Evolutionary conservation across 2,329 filamentous ascomycete genomes (phyloP).

Genomic region (Penicillium sp.): DNA sequence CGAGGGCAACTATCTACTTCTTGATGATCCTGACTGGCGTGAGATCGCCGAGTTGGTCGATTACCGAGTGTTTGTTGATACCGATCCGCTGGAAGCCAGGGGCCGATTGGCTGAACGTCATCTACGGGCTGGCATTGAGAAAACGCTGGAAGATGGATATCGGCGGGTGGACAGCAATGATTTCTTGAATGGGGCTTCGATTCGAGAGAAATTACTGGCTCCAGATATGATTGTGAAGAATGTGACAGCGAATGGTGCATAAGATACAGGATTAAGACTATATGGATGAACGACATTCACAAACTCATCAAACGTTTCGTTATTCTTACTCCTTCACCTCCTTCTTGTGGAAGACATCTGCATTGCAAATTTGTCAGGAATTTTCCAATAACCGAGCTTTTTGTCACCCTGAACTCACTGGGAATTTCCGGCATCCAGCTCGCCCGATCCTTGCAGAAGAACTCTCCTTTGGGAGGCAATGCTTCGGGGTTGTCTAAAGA

Average conservation of each 20-base stretch:
- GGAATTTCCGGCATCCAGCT: conserved; percentile 52
- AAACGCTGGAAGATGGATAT: conserved; percentile 34
- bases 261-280: neutral
- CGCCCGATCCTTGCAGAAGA: conserved; percentile 50
- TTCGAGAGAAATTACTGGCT: conserved; percentile 25
- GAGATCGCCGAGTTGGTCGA: conserved; percentile 38
- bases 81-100: conserved; percentile 37
- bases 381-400: neutral
- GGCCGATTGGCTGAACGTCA: conserved; percentile 42
- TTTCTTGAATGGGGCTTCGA: conserved; percentile 34
- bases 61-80: conserved; percentile 43
- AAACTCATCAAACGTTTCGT: neutral
- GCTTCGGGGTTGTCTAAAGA: conserved; percentile 50
- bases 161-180: conserved; percentile 41
- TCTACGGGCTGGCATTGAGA: conserved; percentile 42
- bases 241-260: conserved; percentile 3
- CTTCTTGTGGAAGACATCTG: conserved; percentile 46
- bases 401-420: conserved; percentile 32
- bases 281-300: neutral
- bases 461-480: conserved; percentile 53
- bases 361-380: conserved; percentile 21
- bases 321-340: conserved; percentile 42
- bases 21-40: conserved; percentile 31
- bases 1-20: conserved; percentile 26
- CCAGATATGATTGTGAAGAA: conserved; percentile 31